These are phyloP conservation scores for Petrea volubilis DNA, from an alignment of 257 asterid species.

Conservation along the genomic window DNA sequence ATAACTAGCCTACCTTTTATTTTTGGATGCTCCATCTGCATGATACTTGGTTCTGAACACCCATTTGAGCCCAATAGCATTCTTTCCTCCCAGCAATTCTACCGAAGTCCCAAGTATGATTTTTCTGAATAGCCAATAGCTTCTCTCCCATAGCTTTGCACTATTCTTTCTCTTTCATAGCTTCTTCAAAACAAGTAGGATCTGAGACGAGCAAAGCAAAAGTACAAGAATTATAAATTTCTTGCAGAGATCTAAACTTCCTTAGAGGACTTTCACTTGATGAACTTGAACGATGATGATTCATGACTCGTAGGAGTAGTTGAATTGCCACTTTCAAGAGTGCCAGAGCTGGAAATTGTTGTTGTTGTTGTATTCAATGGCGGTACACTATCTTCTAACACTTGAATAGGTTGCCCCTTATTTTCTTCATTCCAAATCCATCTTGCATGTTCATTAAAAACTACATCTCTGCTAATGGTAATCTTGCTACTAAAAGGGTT, in stretches of 20 bases:
- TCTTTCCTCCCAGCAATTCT: background rate
- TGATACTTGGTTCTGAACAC: background rate
- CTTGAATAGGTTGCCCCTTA: no score
- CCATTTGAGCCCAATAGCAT: background rate
- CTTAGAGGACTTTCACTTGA: background rate
- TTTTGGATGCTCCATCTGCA: background rate
- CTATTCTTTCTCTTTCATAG: background rate
- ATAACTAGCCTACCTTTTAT: background rate
- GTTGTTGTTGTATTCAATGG: no score
- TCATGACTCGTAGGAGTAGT: no score
- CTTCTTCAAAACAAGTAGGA: background rate
- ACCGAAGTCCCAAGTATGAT: background rate
- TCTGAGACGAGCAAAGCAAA: background rate
- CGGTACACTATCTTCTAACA: no score
- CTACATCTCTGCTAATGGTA: background rate
- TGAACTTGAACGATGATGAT: no score
- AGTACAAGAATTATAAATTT: no score
- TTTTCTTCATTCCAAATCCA: background rate
- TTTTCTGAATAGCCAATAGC: background rate
- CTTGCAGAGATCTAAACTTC: background rate
- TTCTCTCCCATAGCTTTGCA: background rate
- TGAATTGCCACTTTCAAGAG: no score
- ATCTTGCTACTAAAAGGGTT: background rate
- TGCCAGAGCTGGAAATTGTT: no score
- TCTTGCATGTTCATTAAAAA: background rate